Evolutionary conservation across 2,329 filamentous ascomycete species (phyloP).

Genomic region (Alternaria angustiovoidea): DNA sequence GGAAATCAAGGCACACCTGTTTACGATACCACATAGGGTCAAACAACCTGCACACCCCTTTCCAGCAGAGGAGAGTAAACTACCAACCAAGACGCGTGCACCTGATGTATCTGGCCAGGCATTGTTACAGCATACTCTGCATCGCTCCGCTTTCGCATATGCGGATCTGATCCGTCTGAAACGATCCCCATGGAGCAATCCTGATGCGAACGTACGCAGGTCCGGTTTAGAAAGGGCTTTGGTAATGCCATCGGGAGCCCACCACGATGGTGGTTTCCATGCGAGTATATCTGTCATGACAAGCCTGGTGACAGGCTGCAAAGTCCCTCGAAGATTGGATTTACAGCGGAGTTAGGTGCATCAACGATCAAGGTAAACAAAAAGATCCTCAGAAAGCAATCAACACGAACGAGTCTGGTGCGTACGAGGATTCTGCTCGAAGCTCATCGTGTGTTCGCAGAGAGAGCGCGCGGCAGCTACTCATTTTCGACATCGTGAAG

Average conservation of each 20-base stretch:
- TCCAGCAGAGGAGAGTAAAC: neutral
- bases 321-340: neutral
- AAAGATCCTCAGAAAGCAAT: neutral
- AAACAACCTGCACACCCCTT: constrained; percentile 13
- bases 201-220: neutral
- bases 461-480: neutral
- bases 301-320: neutral
- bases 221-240: neutral
- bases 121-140: neutral
- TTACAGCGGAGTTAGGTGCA: neutral
- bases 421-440: neutral
- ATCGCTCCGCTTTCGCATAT: constrained; percentile 7
- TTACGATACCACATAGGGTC: neutral
- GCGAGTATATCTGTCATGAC: neutral
- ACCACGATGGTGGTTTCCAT: constrained; percentile 11
- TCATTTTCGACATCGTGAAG: neutral
- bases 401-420: neutral
- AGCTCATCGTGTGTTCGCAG: neutral
- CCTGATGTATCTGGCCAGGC: neutral
- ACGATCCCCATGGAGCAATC: neutral
- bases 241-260: neutral
- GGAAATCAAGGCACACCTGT: neutral
- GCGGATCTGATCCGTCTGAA: neutral
- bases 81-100: too few relatives aligned
- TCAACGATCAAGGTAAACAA: neutral